Conservation (phyloP, 495 filamentous ascomycete genomes). For the Acidiella bohemica region DNA sequence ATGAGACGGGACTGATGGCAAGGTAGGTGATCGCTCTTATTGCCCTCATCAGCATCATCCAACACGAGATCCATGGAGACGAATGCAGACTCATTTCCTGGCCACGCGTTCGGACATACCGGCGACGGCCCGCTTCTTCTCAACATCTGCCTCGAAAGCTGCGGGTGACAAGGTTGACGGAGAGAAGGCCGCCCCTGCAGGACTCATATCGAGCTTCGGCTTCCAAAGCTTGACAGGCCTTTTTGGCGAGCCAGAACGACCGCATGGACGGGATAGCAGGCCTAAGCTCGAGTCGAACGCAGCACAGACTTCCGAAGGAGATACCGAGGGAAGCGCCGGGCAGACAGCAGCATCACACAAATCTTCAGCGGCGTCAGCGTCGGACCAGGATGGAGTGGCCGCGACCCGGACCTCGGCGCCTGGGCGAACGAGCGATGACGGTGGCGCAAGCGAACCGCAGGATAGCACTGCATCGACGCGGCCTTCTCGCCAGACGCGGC, state of each 20-base stretch:
- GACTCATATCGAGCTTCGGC: slow-evolving; percentile 3
- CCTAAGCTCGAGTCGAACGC: neutral
- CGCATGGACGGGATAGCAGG: slow-evolving; percentile 5
- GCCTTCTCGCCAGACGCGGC: too few relatives aligned
- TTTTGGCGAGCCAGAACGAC: neutral
- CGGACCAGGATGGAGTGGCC: too few relatives aligned
- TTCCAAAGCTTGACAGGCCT: slow-evolving; percentile 9
- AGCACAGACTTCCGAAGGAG: neutral
- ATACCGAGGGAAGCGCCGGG: neutral
- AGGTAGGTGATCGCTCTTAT: slow-evolving; percentile 7
- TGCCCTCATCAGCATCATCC: too few relatives aligned
- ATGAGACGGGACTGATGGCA: too few relatives aligned
- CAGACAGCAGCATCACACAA: neutral
- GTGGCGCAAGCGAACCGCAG: too few relatives aligned
- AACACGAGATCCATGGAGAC: neutral
- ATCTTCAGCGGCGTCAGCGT: neutral
- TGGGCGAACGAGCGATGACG: too few relatives aligned
- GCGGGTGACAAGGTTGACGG: neutral
- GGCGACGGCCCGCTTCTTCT: neutral
- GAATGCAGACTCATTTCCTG: slow-evolving; percentile 1
- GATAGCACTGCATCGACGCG: too few relatives aligned
- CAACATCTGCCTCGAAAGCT: neutral
- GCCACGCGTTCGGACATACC: neutral
- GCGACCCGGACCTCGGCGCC: too few relatives aligned
- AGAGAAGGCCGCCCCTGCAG: neutral